Evolutionary conservation across 495 filamentous ascomycete species (phyloP).

Genomic region (Jackrogersella multiformis): DNA sequence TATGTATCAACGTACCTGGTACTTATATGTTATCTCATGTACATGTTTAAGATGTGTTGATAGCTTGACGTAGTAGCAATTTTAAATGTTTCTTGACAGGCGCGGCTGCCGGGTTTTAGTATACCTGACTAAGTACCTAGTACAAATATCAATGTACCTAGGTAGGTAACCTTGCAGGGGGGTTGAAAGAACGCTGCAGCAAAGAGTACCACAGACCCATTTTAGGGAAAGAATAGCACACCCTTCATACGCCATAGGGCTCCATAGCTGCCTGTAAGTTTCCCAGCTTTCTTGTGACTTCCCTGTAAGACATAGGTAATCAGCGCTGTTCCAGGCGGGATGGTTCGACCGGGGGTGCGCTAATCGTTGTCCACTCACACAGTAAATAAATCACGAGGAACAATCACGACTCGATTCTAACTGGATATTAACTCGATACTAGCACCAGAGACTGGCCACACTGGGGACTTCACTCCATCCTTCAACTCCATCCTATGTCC

Average conservation of each 20-base stretch:
- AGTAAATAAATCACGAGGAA: constrained; percentile 43
- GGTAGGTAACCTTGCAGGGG: too few relatives aligned
- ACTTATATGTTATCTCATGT: too few relatives aligned
- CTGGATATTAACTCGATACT: too few relatives aligned
- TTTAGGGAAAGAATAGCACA: constrained; percentile 25
- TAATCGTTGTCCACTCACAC: constrained; percentile 42
- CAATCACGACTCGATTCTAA: constrained; percentile 35
- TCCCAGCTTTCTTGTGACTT: constrained; percentile 18
- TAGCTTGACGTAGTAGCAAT: constrained; percentile 6
- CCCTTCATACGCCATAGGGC: constrained; percentile 25
- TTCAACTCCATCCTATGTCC: neutral
- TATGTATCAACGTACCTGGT: too few relatives aligned
- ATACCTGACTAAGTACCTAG: neutral
- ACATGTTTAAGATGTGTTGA: neutral
- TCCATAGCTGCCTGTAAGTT: constrained; percentile 20
- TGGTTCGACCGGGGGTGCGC: constrained; percentile 16
- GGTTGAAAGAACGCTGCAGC: constrained; percentile 9
- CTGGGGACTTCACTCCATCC: constrained; percentile 25
- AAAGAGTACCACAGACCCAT: neutral
- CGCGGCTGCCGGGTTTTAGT: constrained; percentile 19
- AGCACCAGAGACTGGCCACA: too few relatives aligned
- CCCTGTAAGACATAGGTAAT: constrained; percentile 24
- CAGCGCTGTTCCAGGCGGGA: constrained; percentile 9
- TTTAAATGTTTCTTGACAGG: constrained; percentile 23
- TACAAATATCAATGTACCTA: constrained; percentile 2